A percentile compares a stretch with the other conserved stretches of the same genome.
phyloP scores from a whole-genome alignment of 73 alveolate species.

The Paramecium primaurelia region DNA sequence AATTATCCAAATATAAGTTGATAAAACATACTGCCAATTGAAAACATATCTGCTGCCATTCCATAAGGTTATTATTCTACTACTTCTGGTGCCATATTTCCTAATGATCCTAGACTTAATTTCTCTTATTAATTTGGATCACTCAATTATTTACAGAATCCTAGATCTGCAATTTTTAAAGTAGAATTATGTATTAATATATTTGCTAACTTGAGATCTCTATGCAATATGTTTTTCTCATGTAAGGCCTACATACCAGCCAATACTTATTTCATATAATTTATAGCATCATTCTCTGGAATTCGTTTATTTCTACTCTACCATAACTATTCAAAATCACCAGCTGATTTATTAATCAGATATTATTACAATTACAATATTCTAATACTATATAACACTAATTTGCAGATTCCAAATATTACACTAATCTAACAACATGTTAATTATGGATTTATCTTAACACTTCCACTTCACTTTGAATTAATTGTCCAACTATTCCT shows the following conservation, averaged over 20 bases:
- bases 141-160: constrained; percentile 4
- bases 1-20: not conserved
- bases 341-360: not conserved
- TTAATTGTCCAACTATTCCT: not conserved
- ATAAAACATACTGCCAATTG: not conserved
- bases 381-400: constrained; percentile 32
- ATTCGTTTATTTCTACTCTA: not conserved
- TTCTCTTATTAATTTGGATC: not conserved
- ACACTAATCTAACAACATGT: constrained; percentile 16
- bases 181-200: constrained; percentile 65
- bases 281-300: constrained; percentile 82
- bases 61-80: not conserved
- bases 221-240: constrained; percentile 79
- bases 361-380: constrained; percentile 18
- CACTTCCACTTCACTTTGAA: not conserved
- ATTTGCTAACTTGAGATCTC: constrained; percentile 88
- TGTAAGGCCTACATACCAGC: constrained; percentile 84
- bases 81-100: constrained; percentile 33
- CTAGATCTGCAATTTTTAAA: constrained; percentile 28
- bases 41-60: constrained; percentile 33
- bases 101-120: not conserved
- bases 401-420: constrained; percentile 11
- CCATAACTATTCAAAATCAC: constrained; percentile 9
- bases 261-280: constrained; percentile 74
- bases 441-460: not conserved